A percentile compares a stretch with the other conserved stretches of the same genome.
phyloP scores from a whole-genome alignment of 768 basidiomycete species.

The Mycena olivaceomarginata region DNA sequence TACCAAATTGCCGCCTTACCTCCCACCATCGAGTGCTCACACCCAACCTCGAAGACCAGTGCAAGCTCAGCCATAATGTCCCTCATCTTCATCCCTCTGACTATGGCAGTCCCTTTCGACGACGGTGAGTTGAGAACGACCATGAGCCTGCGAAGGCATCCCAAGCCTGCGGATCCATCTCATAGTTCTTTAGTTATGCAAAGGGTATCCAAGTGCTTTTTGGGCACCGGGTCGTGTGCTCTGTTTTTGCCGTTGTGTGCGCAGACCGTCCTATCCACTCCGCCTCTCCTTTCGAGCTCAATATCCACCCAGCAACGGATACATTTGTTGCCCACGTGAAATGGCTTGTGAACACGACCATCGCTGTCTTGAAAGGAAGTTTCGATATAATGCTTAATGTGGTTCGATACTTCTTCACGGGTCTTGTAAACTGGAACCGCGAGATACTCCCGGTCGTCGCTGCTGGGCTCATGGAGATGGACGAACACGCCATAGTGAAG shows the following conservation, averaged over 20 bases:
- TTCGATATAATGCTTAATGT: not conserved
- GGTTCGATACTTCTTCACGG: not conserved
- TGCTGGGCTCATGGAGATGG: slow-evolving; percentile 12
- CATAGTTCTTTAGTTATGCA: slow-evolving; percentile 1
- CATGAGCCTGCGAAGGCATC: not conserved
- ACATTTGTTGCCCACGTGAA: not conserved
- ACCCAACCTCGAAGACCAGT: too few species aligned
- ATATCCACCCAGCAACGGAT: slow-evolving; percentile 7
- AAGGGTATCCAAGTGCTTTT: slow-evolving; percentile 6
- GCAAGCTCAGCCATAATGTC: too few species aligned
- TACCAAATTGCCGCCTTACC: too few species aligned
- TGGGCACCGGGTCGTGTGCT: not conserved
- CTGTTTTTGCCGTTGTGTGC: slow-evolving; percentile 1
- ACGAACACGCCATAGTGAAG: not conserved
- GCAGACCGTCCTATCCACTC: not conserved
- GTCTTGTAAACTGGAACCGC: slow-evolving; percentile 8
- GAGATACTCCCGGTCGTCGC: not conserved
- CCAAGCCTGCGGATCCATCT: not conserved
- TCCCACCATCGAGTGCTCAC: too few species aligned
- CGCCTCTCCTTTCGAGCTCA: not conserved
- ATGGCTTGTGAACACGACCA: not conserved
- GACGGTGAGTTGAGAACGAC: not conserved
- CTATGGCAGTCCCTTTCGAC: not conserved
- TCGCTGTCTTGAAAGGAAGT: not conserved
- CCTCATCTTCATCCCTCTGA: not conserved